Evolutionary conservation across 345 rosid species (phyloP).

Genomic region (Mercurialis annua): DNA sequence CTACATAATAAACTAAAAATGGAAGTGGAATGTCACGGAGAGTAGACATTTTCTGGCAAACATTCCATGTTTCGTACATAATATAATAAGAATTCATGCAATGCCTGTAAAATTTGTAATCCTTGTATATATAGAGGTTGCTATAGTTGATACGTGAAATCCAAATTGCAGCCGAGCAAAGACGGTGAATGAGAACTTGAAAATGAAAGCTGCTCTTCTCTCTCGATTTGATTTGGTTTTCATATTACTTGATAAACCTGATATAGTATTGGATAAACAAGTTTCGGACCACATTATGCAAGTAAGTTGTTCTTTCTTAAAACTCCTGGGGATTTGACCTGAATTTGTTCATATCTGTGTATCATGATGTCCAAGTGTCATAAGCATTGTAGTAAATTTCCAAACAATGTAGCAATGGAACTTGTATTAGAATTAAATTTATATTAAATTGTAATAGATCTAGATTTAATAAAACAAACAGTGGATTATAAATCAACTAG

Average conservation of each 20-base stretch:
- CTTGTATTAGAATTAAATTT: neutral
- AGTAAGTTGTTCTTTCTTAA: conserved; percentile 51
- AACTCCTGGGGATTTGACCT: neutral
- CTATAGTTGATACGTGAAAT: conserved; percentile 23
- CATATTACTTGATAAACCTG: conserved; percentile 94
- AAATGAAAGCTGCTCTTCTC: conserved; percentile 94
- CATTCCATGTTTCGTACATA: neutral
- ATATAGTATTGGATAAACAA: conserved; percentile 86
- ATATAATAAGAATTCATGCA: neutral
- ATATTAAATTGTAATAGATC: neutral
- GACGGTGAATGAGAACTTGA: conserved; percentile 96
- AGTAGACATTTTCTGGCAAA: neutral
- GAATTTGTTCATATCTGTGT: neutral
- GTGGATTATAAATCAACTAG: neutral
- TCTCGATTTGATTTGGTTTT: conserved; percentile 95
- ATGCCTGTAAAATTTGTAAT: neutral
- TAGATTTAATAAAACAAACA: neutral
- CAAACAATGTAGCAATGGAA: neutral
- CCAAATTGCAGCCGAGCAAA: conserved; percentile 86
- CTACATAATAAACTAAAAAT: neutral
- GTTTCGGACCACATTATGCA: conserved; percentile 95
- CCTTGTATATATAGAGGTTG: neutral
- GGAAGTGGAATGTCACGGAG: neutral
- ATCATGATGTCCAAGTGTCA: neutral
- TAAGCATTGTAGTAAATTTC: neutral